Percentiles rank a stretch among this genome's conserved stretches.
Conservation (phyloP, 768 basidiomycete genomes). For the Xanthoconium stramineum region DNA sequence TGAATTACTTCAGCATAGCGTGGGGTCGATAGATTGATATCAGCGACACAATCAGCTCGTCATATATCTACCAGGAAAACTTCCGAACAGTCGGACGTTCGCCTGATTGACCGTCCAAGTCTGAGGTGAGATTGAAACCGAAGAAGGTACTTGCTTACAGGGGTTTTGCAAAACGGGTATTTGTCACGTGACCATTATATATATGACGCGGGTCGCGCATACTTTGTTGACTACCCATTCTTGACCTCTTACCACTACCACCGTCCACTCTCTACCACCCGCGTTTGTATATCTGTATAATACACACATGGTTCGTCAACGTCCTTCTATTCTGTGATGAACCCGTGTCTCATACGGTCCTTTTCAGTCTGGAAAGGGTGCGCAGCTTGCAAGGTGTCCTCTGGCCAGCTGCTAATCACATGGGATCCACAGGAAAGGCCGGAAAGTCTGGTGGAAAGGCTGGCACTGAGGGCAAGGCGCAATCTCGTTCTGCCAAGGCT, state of each 20-base stretch:
- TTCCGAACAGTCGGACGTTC: too few species aligned
- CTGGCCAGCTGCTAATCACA: conserved; percentile 4
- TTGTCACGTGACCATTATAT: conserved; percentile 33
- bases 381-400: not conserved
- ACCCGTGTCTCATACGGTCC: conserved; percentile 1
- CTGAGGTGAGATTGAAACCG: not conserved
- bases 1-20: too few species aligned
- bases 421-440: conserved; percentile 39
- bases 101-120: too few species aligned
- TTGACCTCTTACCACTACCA: conserved; percentile 31
- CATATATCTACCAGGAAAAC: too few species aligned
- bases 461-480: conserved; percentile 48
- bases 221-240: conserved; percentile 32
- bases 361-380: conserved; percentile 33
- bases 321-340: not conserved
- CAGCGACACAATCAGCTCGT: not conserved
- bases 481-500: conserved; percentile 71
- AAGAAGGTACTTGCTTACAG: not conserved
- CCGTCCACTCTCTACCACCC: conserved; percentile 2
- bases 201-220: conserved; percentile 31
- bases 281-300: conserved; percentile 20
- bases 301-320: conserved; percentile 26
- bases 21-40: too few species aligned
- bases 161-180: not conserved
- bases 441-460: conserved; percentile 54